Evolutionary conservation across 2,329 filamentous ascomycete species (phyloP), one percentile per base, ranked within the genome.

Genomic region (Trichophaea hybrida): DNA sequence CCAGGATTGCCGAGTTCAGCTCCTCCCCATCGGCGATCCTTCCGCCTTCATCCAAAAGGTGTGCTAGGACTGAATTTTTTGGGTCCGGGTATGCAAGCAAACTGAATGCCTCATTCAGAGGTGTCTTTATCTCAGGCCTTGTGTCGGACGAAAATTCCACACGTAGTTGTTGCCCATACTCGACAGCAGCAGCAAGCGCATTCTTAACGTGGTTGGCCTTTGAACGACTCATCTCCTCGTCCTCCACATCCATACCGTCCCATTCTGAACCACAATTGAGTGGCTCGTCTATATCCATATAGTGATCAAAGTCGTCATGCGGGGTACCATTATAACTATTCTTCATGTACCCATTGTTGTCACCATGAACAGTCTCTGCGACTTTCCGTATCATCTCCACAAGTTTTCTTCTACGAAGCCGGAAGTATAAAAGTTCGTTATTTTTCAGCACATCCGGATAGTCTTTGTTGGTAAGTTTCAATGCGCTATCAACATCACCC

Each of bases 1-100:
- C 82, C 61, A 98, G 73, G 68, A 98, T 95, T 51, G 88, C 90
- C 62, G 88, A 87, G 72, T 97, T 97, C 59, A 98, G 76, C 72
- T 95, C 90, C 74, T 98, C 93, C 6, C 90, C 90, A 44, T 97
- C 88, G 15, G 81, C 77, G 15, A 83, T 80, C 48, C 93, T 77
- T 1, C 87, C 88, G 56, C 79, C 80, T 43, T 80, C 77, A 68
- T 94, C 87, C 59, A 98, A 75, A 61, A 96, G 74, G 69, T 88
- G 84, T 13, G 84, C 83, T 60, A 96, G 79, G 61, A 85, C 80
- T 63, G 86, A 88, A 66, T 83, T 81, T 13, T 85, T 77, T 0
- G 90, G 87, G 69, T 96, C 87, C 38, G 80, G 74, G 69, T 97
- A 98, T 1, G 90, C 90, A 64, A 97, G 80, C 58, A 96, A 75